A percentile compares a stretch with the other conserved stretches of the same genome.
phyloP scores from a whole-genome alignment of 1,139 yeast species.

The Barnettozyma hawaiiensis region DNA sequence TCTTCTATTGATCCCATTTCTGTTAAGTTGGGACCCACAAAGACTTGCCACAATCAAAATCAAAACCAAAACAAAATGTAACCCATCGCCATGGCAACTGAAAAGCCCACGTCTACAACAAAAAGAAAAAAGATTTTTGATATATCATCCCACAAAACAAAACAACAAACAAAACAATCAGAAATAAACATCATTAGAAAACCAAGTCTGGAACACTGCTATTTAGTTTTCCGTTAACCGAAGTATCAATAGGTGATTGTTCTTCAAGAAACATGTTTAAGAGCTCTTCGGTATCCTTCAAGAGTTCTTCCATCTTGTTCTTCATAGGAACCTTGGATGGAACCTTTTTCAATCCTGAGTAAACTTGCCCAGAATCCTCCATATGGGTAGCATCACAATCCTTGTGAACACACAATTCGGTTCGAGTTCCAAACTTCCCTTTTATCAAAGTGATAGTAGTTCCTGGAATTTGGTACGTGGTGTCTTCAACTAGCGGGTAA shows the following conservation, averaged over 20 bases:
- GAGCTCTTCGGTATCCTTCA: slow-evolving; percentile 5
- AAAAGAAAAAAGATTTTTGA: too few species aligned
- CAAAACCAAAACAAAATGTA: too few species aligned
- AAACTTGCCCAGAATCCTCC: neutral
- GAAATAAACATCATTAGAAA: slow-evolving; percentile 1
- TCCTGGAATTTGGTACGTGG: slow-evolving; percentile 5
- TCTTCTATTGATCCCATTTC: too few species aligned
- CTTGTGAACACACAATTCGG: neutral
- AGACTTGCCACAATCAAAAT: neutral
- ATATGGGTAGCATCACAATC: neutral
- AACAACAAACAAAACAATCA: neutral
- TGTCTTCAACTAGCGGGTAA: slow-evolving; percentile 8
- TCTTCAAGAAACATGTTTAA: neutral
- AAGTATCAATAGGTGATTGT: neutral
- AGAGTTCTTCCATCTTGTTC: slow-evolving; percentile 3
- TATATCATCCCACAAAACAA: neutral
- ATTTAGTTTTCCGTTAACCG: neutral
- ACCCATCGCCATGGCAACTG: neutral
- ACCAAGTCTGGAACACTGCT: neutral
- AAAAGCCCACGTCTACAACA: too few species aligned
- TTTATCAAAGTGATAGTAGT: neutral
- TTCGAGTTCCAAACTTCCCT: neutral
- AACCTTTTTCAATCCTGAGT: neutral
- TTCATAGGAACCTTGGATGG: neutral
- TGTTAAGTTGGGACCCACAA: too few species aligned